Evolutionary conservation across 805 yeast species (phyloP), one percentile per base, ranked within the genome.

Genomic region (Lipomyces sp.): DNA sequence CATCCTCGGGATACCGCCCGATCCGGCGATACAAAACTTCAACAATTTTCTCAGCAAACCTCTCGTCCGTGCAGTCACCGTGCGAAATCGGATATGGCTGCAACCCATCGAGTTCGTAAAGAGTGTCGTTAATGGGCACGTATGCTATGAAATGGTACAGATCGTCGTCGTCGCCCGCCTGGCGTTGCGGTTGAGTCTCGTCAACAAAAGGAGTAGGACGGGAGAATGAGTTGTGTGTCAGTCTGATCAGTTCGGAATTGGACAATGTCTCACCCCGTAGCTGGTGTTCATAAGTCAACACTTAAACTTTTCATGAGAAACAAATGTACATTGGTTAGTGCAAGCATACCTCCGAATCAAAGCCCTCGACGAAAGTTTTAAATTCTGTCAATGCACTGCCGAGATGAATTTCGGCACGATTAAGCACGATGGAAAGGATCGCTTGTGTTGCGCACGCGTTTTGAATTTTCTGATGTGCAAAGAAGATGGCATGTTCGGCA

Each of bases 371-470:
- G 73, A 87, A 87, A 60, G 77, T 76, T 65, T 80, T 80, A 74
- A 87, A 83, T 63, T 82, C 80, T 2, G 67, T 35, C 64, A 87
- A 77, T 45, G 83, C 85, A 0, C 75, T 75, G 0, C 91, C 90
- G 2, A 87, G 63, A 1, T 80, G 80, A 11, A 86, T 63, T 2
- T 70, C 74, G 0, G 72, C 73, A 61, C 80, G 78, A 72, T 85
- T 85, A 65, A 87, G 71, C 62, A 87, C 75, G 7, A 86, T 77
- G 64, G 86, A 85, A 64, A 87, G 77, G 30, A 87, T 87, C 0
- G 90, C 91, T 72, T 85, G 89, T 0, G 91, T 87, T n/a, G 88
- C 91, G 75, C 91, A 87, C 2, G 91, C 90, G 72, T 87, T 87
- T 71, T 85, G 86, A 62, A 87, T 85, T 34, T 84, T 84, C 73